Percentiles rank a stretch among this genome's conserved stretches.
Conservation (phyloP, 768 basidiomycete genomes). For the Macrocybe gigantea region DNA sequence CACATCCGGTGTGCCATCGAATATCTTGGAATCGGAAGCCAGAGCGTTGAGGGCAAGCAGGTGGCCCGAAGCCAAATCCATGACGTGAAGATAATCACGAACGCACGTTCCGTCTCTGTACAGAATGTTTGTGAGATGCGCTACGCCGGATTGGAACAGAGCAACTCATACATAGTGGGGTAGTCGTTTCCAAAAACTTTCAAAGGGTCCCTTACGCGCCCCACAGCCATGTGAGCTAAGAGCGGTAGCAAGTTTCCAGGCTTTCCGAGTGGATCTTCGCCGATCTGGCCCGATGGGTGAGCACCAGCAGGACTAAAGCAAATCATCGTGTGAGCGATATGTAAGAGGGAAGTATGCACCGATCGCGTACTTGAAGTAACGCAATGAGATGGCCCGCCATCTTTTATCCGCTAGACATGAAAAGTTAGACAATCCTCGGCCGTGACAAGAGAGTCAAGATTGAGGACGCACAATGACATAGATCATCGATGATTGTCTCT, state of each 20-base stretch:
- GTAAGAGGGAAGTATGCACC: not conserved
- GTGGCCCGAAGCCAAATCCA: constrained; percentile 95
- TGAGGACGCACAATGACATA: constrained; percentile 51
- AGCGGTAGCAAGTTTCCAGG: constrained; percentile 94
- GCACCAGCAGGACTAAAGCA: constrained; percentile 86
- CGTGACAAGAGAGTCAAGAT: constrained; percentile 1
- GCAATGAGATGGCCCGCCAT: constrained; percentile 82
- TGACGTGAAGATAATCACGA: constrained; percentile 90
- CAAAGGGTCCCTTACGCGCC: constrained; percentile 65
- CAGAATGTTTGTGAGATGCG: constrained; percentile 2
- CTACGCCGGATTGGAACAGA: not conserved
- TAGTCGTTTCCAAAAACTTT: constrained; percentile 98
- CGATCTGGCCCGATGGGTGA: constrained; percentile 90
- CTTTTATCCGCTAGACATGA: constrained; percentile 52
- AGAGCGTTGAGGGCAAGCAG: constrained; percentile 87
- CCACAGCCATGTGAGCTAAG: constrained; percentile 91
- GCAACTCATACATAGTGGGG: constrained; percentile 69
- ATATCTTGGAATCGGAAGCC: constrained; percentile 50
- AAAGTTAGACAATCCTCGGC: too few species aligned
- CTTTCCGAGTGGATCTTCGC: constrained; percentile 93
- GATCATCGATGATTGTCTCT: constrained; percentile 84
- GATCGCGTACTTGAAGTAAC: constrained; percentile 90
- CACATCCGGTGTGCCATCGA: constrained; percentile 46
- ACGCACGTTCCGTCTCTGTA: constrained; percentile 92
- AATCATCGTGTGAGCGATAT: not conserved